Base-by-base conservation (phyloP, 768 basidiomycete species). In the Lactarius tabidus region DNA sequence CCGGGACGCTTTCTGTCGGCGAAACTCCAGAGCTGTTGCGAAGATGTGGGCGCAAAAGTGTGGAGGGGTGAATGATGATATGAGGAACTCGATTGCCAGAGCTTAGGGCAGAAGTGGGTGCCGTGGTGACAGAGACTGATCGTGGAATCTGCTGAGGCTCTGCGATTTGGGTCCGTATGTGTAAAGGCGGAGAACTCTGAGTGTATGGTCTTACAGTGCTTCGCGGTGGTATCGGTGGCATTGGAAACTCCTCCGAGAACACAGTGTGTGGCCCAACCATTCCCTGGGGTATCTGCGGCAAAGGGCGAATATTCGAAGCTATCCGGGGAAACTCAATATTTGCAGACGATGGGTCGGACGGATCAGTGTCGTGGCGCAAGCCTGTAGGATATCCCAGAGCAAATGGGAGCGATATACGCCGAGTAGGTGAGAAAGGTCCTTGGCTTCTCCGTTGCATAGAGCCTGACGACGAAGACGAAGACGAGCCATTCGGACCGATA, bases 1-100 rank as follows among this genome's bases (percentile, higher is more conserved):
- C 64, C 1, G 76, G 75, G 57, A 77, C 67, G 35, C 75, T 76
- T 41, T 77, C 76, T 1, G 76, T 75, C 23, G 76, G 76, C 4
- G 76, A 77, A 14, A 65, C 56, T 26, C 57, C 43, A n/a, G 63
- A 59, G 20, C 60, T 57, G 33, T 28, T 48, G 38, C 57, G 69
- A 33, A 31, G 63, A 38, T 56, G 67, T 20, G 70, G 71, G 17
- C 72, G 71, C 14, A 58, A 53, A 38, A 69, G 66, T 29, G 67
- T 53, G 26, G 71, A 70, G 33, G 70, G 70, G 56, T 67, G 71
- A 2, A 64, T 41, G 33, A 67, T 26, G 28, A 67, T 62, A 31
- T 68, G 38, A 14, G 60, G 65, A n/a, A 36, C 60, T 14, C 31
- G 28, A 31, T 29, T 39, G 23, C 31, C 41, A 33, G 48, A 6